Percentiles rank a stretch among this genome's conserved stretches.
Evolutionary conservation across 1,139 yeast species (phyloP).

Genomic region (Kurtzmaniella quercitrusa): DNA sequence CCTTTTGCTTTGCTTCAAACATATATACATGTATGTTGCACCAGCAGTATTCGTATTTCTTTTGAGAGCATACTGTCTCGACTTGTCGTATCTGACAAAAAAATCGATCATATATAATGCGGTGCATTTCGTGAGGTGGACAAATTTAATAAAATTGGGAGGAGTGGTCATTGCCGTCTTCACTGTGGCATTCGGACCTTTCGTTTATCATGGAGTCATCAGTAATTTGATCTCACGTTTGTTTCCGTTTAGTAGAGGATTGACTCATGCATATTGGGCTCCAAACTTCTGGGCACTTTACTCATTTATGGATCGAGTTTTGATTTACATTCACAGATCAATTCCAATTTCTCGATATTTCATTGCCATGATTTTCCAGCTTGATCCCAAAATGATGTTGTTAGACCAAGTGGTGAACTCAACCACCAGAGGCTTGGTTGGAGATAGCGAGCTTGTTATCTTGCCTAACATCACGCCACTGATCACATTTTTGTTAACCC

Average conservation of each 20-base stretch:
- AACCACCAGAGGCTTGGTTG: slow-evolving; percentile 85
- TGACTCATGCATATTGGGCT: slow-evolving; percentile 99
- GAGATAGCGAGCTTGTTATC: slow-evolving; percentile 78
- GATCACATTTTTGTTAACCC: slow-evolving; percentile 70
- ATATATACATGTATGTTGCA: slow-evolving; percentile 86
- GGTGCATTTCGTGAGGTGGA: slow-evolving; percentile 51
- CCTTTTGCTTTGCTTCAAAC: slow-evolving; percentile 83
- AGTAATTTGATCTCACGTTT: slow-evolving; percentile 66
- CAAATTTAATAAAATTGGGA: slow-evolving; percentile 58
- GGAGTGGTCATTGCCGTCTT: slow-evolving; percentile 62
- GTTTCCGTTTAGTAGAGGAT: slow-evolving; percentile 92
- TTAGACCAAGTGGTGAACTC: slow-evolving; percentile 27
- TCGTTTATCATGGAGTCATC: slow-evolving; percentile 57
- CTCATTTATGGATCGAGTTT: slow-evolving; percentile 74
- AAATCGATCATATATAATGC: slow-evolving; percentile 20
- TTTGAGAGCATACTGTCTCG: slow-evolving; percentile 65
- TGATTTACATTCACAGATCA: slow-evolving; percentile 49
- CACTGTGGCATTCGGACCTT: slow-evolving; percentile 75
- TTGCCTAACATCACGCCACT: slow-evolving; percentile 79
- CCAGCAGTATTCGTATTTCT: slow-evolving; percentile 88
- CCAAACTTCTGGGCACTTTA: slow-evolving; percentile 96
- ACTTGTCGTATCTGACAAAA: slow-evolving; percentile 32
- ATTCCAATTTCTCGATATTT: slow-evolving; percentile 44
- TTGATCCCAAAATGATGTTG: slow-evolving; percentile 24
- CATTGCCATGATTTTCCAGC: slow-evolving; percentile 29